A percentile compares a stretch with the other conserved stretches of the same genome.
These are phyloP conservation scores for Botryotinia calthae DNA, from an alignment of 2,329 filamentous ascomycete species.

Conservation along the genomic window DNA sequence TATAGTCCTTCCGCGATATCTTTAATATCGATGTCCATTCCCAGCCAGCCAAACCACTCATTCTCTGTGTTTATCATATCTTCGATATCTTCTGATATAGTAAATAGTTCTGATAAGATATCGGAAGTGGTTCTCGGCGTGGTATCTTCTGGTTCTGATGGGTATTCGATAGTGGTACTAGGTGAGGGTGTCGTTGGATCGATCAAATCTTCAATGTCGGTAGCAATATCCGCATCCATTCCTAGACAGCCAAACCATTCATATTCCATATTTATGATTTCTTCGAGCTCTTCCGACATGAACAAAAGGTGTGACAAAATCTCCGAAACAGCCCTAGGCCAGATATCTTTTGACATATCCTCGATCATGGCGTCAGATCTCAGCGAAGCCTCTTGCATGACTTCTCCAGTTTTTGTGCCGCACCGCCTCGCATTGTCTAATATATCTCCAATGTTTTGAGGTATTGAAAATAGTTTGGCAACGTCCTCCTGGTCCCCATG, in stretches of 20 bases:
- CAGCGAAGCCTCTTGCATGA: neutral
- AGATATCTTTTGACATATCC: no score
- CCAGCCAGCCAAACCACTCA: neutral
- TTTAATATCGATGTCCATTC: no score
- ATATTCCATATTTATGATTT: neutral
- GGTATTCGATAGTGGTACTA: neutral
- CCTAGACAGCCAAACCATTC: neutral
- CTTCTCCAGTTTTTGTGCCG: neutral
- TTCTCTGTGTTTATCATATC: neutral
- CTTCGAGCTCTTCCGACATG: neutral
- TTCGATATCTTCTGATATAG: neutral
- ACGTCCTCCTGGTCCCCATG: neutral
- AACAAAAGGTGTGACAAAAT: neutral
- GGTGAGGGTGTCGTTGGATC: neutral
- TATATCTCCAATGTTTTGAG: neutral
- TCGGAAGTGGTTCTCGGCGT: neutral
- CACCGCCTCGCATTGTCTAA: neutral
- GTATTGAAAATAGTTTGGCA: neutral
- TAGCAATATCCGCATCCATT: neutral
- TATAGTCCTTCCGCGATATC: no score
- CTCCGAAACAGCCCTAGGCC: neutral
- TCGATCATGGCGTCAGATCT: neutral
- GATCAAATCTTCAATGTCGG: neutral
- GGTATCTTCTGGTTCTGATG: neutral
- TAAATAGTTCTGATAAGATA: neutral